A percentile compares a stretch with the other conserved stretches of the same genome.
Evolutionary conservation across 2,329 filamentous ascomycete genomes (phyloP).

Genomic region (Arthrobotrys megalospora): DNA sequence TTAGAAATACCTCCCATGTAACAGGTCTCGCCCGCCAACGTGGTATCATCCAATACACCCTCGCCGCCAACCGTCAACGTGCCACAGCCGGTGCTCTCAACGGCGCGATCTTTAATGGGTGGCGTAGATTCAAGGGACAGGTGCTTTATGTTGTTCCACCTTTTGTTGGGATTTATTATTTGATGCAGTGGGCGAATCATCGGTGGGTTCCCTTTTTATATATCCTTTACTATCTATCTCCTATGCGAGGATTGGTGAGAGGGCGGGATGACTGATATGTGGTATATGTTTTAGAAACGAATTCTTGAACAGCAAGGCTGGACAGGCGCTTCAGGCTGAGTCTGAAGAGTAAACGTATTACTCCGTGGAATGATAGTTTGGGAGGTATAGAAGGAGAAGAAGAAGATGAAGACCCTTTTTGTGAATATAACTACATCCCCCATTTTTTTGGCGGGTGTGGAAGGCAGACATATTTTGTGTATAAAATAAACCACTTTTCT

Average conservation of each 20-base stretch:
- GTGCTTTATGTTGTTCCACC: slow-evolving; percentile 90
- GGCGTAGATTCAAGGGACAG: slow-evolving; percentile 86
- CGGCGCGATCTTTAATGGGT: slow-evolving; percentile 95
- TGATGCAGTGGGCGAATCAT: slow-evolving; percentile 92
- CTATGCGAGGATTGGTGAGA: background rate
- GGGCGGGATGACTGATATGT: slow-evolving; percentile 7
- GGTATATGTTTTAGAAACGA: slow-evolving; percentile 46
- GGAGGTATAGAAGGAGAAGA: too few species aligned
- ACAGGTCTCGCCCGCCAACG: slow-evolving; percentile 47
- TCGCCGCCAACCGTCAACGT: slow-evolving; percentile 90
- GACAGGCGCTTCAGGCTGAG: slow-evolving; percentile 34
- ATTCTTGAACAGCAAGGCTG: slow-evolving; percentile 55
- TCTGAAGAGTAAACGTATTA: slow-evolving; percentile 1
- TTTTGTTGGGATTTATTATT: slow-evolving; percentile 81
- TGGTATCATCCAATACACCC: slow-evolving; percentile 78
- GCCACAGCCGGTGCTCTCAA: slow-evolving; percentile 83
- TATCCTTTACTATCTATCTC: background rate
- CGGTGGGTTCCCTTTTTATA: slow-evolving; percentile 71
- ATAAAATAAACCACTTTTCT: slow-evolving; percentile 8
- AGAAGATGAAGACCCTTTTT: background rate
- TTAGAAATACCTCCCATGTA: background rate
- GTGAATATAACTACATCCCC: slow-evolving; percentile 7
- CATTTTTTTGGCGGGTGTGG: background rate
- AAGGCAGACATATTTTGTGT: background rate
- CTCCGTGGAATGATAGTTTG: too few species aligned